Evolutionary conservation across 2,329 filamentous ascomycete species (phyloP).

Genomic region (Chaetothyriales sp.): DNA sequence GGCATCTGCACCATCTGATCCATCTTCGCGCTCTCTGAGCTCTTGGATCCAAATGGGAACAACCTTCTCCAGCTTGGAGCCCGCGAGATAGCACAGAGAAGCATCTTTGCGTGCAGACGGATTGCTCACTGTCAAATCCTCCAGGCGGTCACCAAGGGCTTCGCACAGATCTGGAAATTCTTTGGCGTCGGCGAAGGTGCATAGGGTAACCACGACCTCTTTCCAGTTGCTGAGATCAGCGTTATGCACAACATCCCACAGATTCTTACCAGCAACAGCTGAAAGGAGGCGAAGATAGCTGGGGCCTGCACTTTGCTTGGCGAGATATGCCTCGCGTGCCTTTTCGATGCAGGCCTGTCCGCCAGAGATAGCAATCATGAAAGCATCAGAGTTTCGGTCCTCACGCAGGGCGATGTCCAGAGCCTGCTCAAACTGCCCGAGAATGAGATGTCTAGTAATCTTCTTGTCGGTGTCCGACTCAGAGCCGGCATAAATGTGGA

Average conservation of each 20-base stretch:
- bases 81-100: slow-evolving; percentile 89
- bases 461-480: slow-evolving; percentile 71
- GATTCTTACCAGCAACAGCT: slow-evolving; percentile 86
- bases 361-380: slow-evolving; percentile 94
- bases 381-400: slow-evolving; percentile 83
- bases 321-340: slow-evolving; percentile 80
- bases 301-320: slow-evolving; percentile 63
- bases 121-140: slow-evolving; percentile 47
- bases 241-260: slow-evolving; percentile 97
- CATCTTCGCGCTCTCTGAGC: slow-evolving; percentile 68
- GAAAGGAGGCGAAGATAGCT: slow-evolving; percentile 84
- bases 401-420: slow-evolving; percentile 79
- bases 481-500: slow-evolving; percentile 71
- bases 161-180: slow-evolving; percentile 95
- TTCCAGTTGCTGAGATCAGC: slow-evolving; percentile 89
- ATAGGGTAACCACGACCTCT: slow-evolving; percentile 87
- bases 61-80: slow-evolving; percentile 94
- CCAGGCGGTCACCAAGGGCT: slow-evolving; percentile 76
- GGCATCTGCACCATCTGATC: slow-evolving; percentile 50
- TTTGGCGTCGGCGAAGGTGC: slow-evolving; percentile 79
- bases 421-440: slow-evolving; percentile 81
- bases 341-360: slow-evolving; percentile 88
- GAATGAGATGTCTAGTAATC: slow-evolving; percentile 74
- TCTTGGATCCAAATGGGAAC: slow-evolving; percentile 87
- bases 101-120: slow-evolving; percentile 63